Evolutionary conservation across 2,329 filamentous ascomycete genomes (phyloP), one percentile per base, ranked within the genome.

Genomic region (Pseudogymnoascus sp.): DNA sequence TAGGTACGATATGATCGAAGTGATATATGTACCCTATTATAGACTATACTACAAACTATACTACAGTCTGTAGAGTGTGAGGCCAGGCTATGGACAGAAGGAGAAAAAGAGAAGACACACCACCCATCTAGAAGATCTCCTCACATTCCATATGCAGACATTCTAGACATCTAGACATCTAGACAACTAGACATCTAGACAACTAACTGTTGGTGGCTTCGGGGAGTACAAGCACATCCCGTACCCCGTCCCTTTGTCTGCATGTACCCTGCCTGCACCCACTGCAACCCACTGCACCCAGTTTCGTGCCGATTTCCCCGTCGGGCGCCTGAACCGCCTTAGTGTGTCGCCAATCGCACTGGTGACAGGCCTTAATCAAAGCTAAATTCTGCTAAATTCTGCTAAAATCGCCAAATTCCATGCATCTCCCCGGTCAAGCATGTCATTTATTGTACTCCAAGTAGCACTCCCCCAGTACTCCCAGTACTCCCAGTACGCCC

Each of bases 361-460:
- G 28, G n/a, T 55, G 45, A 55, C 45, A 55, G 45, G 45, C 45
- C 25, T 55, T 18, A 9, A 18, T 33, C 45, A 33, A 31, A 33
- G 28, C 28, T 31, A 31, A 31, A 31, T 8, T 31, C 28, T 23
- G 21, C 21, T 23, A 23, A 23, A 23, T 4, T 23, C 21, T 18
- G 45, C 45, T 55, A 55, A 55, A 55, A 55, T 55, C 49, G 49
- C 49, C 49, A 33, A 55, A 55, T 55, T 55, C 28, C 49, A 33
- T 55, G 49, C n/a, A 33, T 55, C n/a, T 18, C 28, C 12, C 43
- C 43, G 3, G 25, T 33, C 28, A 33, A 12, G 3, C 25, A 31
- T 52, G 45, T 52, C 45, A 31, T 52, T 31, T 11, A 33, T 33
- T 55, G 43, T 52, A 52, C 43, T 11, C 4, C 8, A 43, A 6